phyloP scores from a whole-genome alignment of 169 alveolate genomes.

The Plasmodium chabaudi region DNA sequence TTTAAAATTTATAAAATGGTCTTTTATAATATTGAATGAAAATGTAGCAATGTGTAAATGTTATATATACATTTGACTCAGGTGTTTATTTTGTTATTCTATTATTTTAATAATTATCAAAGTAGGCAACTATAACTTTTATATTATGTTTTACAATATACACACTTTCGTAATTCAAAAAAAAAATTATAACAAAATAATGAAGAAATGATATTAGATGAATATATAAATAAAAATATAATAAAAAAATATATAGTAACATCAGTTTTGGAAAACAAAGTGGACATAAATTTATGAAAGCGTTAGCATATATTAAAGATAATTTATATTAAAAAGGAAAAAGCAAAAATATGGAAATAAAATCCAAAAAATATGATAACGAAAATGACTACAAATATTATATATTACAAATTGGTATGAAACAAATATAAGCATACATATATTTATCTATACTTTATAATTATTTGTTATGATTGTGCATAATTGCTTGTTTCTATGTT shows the following conservation, averaged over 20 bases:
- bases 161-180: neutral
- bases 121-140: too few species aligned
- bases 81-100: too few species aligned
- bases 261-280: neutral
- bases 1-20: too few species aligned
- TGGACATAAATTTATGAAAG: neutral
- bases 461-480: too few species aligned
- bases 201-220: neutral
- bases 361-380: constrained; percentile 34
- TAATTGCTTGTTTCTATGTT: too few species aligned
- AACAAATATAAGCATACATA: neutral
- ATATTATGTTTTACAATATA: too few species aligned
- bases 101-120: too few species aligned
- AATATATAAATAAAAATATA: neutral
- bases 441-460: neutral
- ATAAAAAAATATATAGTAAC: neutral
- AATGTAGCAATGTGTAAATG: too few species aligned
- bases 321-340: too few species aligned
- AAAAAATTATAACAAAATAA: neutral
- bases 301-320: too few species aligned
- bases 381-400: constrained; percentile 64
- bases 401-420: constrained; percentile 62
- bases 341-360: constrained; percentile 26
- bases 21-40: too few species aligned
- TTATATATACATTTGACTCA: too few species aligned